These are phyloP conservation scores for Isoetes taiwanensis DNA, from an alignment of 75 land plant species.

Conservation along the genomic window DNA sequence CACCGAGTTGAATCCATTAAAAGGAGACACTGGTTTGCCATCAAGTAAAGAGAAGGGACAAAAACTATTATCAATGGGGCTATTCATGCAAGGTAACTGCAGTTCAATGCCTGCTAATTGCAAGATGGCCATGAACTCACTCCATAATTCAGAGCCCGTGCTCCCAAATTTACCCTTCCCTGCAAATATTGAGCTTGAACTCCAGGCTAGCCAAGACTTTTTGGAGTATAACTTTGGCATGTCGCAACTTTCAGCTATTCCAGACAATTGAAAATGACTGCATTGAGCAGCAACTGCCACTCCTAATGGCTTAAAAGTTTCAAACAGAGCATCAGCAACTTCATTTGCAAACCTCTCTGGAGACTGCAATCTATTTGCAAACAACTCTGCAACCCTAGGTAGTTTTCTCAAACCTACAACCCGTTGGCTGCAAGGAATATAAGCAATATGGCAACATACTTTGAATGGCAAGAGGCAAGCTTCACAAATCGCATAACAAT, in stretches of 20 bases:
- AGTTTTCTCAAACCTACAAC: constrained; percentile 94
- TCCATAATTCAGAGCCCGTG: constrained; percentile 37
- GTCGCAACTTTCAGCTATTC: neutral
- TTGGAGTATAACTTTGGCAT: no score
- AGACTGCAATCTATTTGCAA: constrained; percentile 64
- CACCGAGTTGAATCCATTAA: neutral
- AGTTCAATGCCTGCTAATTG: constrained; percentile 38
- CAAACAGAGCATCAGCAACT: constrained; percentile 41
- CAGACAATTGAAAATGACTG: constrained; percentile 58
- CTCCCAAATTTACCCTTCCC: constrained; percentile 62
- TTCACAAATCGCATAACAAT: constrained; percentile 67
- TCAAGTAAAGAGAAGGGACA: constrained; percentile 29
- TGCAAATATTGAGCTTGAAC: constrained; percentile 23
- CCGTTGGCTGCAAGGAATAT: constrained; percentile 58
- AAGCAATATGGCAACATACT: constrained; percentile 68
- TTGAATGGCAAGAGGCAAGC: constrained; percentile 81
- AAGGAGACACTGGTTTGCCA: neutral
- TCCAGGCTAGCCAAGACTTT: constrained; percentile 26
- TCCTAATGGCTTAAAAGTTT: constrained; percentile 64
- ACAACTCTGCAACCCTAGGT: constrained; percentile 66
- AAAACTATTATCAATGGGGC: constrained; percentile 3
- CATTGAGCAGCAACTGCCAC: constrained; percentile 66
- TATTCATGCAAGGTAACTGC: neutral
- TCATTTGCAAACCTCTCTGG: constrained; percentile 66
- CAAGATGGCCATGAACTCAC: constrained; percentile 49